Evolutionary conservation across 805 yeast species (phyloP), one percentile per base, ranked within the genome.

Genomic region (Metschnikowia hibisci): DNA sequence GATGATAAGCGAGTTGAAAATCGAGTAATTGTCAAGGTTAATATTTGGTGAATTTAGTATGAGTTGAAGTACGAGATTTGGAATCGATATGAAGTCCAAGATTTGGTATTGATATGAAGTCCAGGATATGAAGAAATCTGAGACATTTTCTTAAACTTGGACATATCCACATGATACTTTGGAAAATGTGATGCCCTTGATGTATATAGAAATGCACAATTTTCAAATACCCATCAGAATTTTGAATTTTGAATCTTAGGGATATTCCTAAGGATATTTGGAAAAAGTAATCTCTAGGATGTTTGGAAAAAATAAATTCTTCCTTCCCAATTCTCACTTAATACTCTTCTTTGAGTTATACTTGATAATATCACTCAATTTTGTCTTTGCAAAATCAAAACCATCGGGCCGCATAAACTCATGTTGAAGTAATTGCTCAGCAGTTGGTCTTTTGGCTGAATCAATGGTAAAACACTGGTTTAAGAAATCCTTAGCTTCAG

Each of bases 371-470:
- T 71, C 64, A 1, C 84, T 81, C 40, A 84, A 63, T 48, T 70
- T 67, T 0, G 90, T 83, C 12, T 70, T 62, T 15, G 63, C 56
- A 54, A 84, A 84, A 23, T 64, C 62, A 57, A 81, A 84, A 4
- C 53, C 42, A 0, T 61, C 47, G 37, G 68, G 69, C 11, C 43
- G 48, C 57, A 80, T 71, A 55, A 84, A 81, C 14, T 69, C 66
- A 58, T 86, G 82, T 4, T 66, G 52, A 35, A 82, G 59, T 14
- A 90, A 63, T 35, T 76, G 72, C 35, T 69, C 73, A 0, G 97
- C 97, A 0, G 97, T 91, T 0, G 98, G 99, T 54, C 99, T 72
- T 52, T 72, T 63, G n/a, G 80, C 83, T 0, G 99, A 90, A 55
- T 91, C 85, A 27, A 70, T 68, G 2, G 66, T 68, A 51, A 91